These are phyloP conservation scores for Pseudopithomyces maydicus DNA, from an alignment of 2,329 filamentous ascomycete species.

Conservation along the genomic window DNA sequence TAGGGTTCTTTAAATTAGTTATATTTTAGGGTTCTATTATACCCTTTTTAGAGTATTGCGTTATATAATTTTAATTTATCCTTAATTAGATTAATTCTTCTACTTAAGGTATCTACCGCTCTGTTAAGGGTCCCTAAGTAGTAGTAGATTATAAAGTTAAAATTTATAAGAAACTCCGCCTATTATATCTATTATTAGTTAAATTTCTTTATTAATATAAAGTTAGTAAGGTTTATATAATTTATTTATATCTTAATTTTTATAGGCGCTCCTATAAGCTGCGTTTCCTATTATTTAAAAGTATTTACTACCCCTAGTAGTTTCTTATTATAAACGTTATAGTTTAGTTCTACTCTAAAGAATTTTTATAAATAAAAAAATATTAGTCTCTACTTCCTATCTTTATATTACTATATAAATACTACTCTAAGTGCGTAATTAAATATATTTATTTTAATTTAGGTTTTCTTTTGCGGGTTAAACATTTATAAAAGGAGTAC, in stretches of 20 bases:
- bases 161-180: background rate
- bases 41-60: background rate
- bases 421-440: background rate
- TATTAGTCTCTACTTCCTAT: conserved; percentile 21
- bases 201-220: background rate
- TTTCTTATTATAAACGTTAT: conserved; percentile 19
- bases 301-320: background rate
- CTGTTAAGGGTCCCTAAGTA: background rate
- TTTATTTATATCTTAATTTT: background rate
- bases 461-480: background rate
- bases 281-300: background rate
- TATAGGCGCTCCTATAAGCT: background rate
- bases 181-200: background rate
- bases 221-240: background rate
- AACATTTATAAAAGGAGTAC: background rate
- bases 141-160: background rate
- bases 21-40: background rate
- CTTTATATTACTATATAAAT: background rate
- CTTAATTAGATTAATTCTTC: background rate
- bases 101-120: background rate
- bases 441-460: conserved; percentile 7
- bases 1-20: too few species aligned
- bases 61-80: background rate
- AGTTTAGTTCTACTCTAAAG: conserved; percentile 13
- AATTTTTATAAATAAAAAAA: conserved; percentile 28